Base-by-base conservation (phyloP, 2,329 filamentous ascomycete species). In the Chaetomiaceae sp. region DNA sequence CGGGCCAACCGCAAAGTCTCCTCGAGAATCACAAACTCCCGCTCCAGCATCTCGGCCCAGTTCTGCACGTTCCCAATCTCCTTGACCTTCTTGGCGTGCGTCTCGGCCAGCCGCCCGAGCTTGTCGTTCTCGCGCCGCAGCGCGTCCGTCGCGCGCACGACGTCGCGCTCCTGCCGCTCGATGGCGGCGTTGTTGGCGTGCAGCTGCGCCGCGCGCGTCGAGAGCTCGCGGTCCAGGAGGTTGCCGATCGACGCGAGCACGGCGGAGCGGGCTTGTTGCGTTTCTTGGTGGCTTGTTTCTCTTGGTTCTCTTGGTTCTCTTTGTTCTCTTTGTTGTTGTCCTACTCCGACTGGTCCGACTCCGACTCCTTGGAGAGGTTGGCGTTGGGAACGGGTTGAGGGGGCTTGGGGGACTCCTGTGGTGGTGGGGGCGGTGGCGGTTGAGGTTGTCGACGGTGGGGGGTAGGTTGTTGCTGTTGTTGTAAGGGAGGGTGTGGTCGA, bases 31-130 rank as follows among this genome's bases (percentile, higher is more conserved):
- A 85, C 58, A 58, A 87, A 83, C 60, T 85, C 81, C 54, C 81
- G 69, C 75, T 85, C 88, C 64, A 92, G 75, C 71, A 90, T 82
- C 77, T 94, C 89, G 20, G 88, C 87, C 88, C 88, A 94, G 68
- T 91, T 91, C 75, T 92, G 87, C 65, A 92, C 80, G 66, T 90
- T 85, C 21, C 88, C 87, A 56, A 90, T 74, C 75, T 90, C 87
- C 72, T 90, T 91, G 54, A 92, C 73, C 64, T 77, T 78, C 59
- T 78, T 77, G 41, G 80, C 79, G 32, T 84, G 84, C 53, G 76
- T 77, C 60, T 80, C 79, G 5, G 83, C 82, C 61, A 89, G 74
- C 59, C 78, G 78, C 59, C 81, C 78, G 64, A 89, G 77, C 68
- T 81, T 79, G 56, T 84, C 81, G 46, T 79, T 84, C 66, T 90